Conservation (phyloP, 1,284 basidiomycete genomes). For the Rhodotorula sp. region DNA sequence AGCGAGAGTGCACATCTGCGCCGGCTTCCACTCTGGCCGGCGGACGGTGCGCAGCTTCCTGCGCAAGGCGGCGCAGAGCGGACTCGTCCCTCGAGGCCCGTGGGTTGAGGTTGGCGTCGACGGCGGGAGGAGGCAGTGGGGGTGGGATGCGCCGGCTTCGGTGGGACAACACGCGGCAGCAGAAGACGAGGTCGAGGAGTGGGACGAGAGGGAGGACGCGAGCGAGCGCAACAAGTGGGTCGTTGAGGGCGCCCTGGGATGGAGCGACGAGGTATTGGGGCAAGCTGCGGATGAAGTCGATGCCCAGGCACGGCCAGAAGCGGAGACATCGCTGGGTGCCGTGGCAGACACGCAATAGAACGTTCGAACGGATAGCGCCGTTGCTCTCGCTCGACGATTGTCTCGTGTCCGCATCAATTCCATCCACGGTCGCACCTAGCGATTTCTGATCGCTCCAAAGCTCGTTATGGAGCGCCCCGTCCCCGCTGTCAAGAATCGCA, state of each 20-base stretch:
- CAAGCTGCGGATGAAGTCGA: no score
- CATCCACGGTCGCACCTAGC: no score
- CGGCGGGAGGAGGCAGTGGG: slow-evolving; percentile 17
- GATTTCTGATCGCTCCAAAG: no score
- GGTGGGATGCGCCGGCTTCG: slow-evolving; percentile 6
- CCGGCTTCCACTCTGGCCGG: slow-evolving; percentile 32
- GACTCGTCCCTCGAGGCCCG: slow-evolving; percentile 4
- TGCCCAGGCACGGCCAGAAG: neutral
- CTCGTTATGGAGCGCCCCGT: no score
- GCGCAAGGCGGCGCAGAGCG: slow-evolving; percentile 10
- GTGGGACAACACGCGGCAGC: neutral
- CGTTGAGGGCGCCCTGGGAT: slow-evolving; percentile 23
- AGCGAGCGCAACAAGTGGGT: slow-evolving; percentile 33
- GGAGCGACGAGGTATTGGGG: slow-evolving; percentile 9
- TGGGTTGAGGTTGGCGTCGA: slow-evolving; percentile 16
- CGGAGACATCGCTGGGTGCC: no score
- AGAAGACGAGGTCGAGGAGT: slow-evolving; percentile 19
- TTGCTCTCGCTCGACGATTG: no score
- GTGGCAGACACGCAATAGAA: no score
- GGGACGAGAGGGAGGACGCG: slow-evolving; percentile 24
- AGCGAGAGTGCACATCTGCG: slow-evolving; percentile 12
- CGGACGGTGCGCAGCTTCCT: slow-evolving; percentile 21
- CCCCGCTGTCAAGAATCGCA: no score
- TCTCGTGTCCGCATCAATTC: no score
- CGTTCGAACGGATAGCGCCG: no score